Base-by-base conservation (phyloP, 202 grass and related monocot species). In the Zoysia matrella region DNA sequence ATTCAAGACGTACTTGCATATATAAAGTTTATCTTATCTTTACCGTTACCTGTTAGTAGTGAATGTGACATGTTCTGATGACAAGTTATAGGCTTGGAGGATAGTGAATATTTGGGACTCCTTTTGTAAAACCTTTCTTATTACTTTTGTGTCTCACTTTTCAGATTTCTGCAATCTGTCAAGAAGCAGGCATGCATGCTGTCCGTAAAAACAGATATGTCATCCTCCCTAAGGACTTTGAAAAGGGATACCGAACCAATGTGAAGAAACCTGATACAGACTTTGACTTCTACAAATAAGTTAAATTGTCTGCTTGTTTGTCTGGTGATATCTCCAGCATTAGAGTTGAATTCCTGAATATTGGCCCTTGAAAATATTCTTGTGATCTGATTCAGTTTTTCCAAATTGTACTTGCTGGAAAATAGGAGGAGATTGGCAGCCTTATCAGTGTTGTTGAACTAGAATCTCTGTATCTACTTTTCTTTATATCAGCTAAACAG, bases 271-370 rank as follows among this genome's bases (percentile, higher is more conserved):
- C 94, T 4, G 94, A 97, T 69, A 94, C 87, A 0, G 91, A 94
- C 39, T 97, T 97, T 41, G 94, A 97, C 77, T 97, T 97, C 86
- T 97, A 97, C 75, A 97, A 97, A 79, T 97, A 80, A 97, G 54
- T 82, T 67, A 43, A 65, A 71, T 40, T 65, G 22, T 13, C 41
- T 70, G 18, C 39, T 43, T 72, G 47, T 65, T 78, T 74, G 44
- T 13, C n/a, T 1, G 2, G 51, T 5, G 4, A 52, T 76, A 76
- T 72, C 42, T 60, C 77, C 70, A 73, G 49, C 73, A 62, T 8
- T 15, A 82, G 47, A 53, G 69, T 60, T 66, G 64, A 75, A n/a
- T 62, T 4, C 69, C 12, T 60, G 60, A 51, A 68, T 74, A 56
- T 47, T 61, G 45, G 60, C 11, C 6, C 60, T 76, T 57, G 5